Percentiles rank a stretch among this genome's conserved stretches.
These are phyloP conservation scores for Alternaria arbusti DNA, from an alignment of 2,329 filamentous ascomycete species.

Conservation along the genomic window DNA sequence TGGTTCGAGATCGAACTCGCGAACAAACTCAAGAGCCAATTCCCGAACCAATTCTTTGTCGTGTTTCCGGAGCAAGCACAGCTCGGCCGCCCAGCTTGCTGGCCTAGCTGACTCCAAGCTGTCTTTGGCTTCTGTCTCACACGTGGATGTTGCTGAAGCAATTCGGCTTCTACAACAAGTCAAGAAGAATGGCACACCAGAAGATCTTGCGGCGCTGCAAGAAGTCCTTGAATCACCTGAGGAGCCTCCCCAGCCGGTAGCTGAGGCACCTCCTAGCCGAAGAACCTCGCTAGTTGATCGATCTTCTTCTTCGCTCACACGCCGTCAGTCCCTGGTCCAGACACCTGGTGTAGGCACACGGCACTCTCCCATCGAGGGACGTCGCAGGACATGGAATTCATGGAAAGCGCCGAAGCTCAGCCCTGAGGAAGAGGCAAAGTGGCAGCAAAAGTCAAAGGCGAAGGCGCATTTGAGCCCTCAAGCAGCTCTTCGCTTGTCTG, in stretches of 20 bases:
- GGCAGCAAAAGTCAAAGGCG: constrained; percentile 28
- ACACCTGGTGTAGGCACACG: constrained; percentile 51
- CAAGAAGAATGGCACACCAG: constrained; percentile 56
- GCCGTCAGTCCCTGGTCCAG: constrained; percentile 49
- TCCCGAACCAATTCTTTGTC: constrained; percentile 36
- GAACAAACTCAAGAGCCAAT: constrained; percentile 18
- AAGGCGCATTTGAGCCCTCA: constrained; percentile 30
- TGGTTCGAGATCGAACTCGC: constrained; percentile 38
- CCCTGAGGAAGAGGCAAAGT: constrained; percentile 38
- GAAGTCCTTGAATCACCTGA: constrained; percentile 36
- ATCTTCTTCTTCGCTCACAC: constrained; percentile 39
- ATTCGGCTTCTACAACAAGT: constrained; percentile 56
- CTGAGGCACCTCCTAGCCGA: constrained; percentile 27
- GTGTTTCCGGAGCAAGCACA: constrained; percentile 29
- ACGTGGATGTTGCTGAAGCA: constrained; percentile 54
- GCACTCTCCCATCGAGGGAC: constrained; percentile 36
- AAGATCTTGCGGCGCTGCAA: constrained; percentile 54
- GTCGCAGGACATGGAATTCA: constrained; percentile 44
- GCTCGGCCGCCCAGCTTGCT: constrained; percentile 30
- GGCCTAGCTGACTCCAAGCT: constrained; percentile 34
- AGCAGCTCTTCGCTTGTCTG: constrained; percentile 26
- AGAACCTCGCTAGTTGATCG: constrained; percentile 28
- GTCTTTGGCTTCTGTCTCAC: constrained; percentile 40
- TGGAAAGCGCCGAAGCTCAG: constrained; percentile 36
- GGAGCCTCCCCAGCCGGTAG: constrained; percentile 6